Evolutionary conservation across 441 rosid species (phyloP).

Genomic region (Pelargonium australe): DNA sequence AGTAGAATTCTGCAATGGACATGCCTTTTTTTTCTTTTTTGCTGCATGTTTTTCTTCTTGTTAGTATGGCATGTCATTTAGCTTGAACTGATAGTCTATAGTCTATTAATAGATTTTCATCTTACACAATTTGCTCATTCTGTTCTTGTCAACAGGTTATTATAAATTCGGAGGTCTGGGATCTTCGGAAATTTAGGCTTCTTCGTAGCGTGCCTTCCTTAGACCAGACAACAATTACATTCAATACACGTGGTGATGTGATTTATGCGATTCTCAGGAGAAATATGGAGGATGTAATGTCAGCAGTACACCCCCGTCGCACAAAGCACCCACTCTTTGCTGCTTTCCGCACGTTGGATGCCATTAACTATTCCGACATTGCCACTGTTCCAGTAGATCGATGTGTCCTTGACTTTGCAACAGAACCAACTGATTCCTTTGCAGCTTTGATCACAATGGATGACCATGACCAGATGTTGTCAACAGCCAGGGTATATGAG

Average conservation of each 20-base stretch:
- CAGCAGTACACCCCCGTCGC: conserved; percentile 86
- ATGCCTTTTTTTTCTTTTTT: background rate
- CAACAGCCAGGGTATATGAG: conserved; percentile 94
- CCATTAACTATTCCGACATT: conserved; percentile 88
- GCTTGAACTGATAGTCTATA: no score
- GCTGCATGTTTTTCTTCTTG: background rate
- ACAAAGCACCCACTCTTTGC: conserved; percentile 75
- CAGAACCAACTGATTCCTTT: conserved; percentile 89
- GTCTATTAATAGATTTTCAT: background rate
- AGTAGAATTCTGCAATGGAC: background rate
- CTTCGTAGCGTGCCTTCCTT: conserved; percentile 88
- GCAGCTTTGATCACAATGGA: conserved; percentile 90
- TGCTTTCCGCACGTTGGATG: conserved; percentile 92
- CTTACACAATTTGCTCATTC: background rate
- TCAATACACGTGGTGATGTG: conserved; percentile 82
- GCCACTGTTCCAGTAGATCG: conserved; percentile 88
- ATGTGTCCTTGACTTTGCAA: conserved; percentile 93
- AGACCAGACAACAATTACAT: conserved; percentile 86
- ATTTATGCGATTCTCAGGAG: conserved; percentile 95
- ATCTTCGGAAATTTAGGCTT: conserved; percentile 73
- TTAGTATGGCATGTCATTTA: no score
- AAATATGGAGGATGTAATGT: conserved; percentile 86
- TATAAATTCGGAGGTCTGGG: conserved; percentile 98
- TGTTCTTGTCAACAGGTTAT: conserved; percentile 50
- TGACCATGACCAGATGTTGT: conserved; percentile 86